Conservation (phyloP, 805 yeast genomes). For the Kodamaea restingae region DNA sequence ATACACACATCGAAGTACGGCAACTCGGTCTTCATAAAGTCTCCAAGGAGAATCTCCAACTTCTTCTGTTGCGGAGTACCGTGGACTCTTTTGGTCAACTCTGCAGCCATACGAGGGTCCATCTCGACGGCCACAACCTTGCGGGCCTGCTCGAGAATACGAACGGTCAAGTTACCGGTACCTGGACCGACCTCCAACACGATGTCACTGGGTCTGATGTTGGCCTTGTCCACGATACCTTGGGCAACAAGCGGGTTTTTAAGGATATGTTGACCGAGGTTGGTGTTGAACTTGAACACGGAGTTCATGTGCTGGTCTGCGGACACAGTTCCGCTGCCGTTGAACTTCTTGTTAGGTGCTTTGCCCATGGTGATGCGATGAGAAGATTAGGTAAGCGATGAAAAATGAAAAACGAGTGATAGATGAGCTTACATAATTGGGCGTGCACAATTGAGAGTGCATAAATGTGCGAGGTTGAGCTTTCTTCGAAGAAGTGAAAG, state of each 20-base stretch:
- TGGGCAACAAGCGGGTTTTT: conserved; percentile 96
- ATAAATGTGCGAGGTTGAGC: too few species aligned
- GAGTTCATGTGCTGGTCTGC: conserved; percentile 70
- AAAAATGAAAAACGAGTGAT: not conserved
- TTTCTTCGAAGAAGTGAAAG: too few species aligned
- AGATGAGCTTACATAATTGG: too few species aligned
- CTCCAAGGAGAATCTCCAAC: conserved; percentile 88
- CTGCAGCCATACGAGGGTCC: conserved; percentile 99
- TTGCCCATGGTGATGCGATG: conserved; percentile 49
- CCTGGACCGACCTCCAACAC: conserved; percentile 99
- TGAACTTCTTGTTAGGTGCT: conserved; percentile 61
- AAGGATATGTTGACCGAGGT: conserved; percentile 93
- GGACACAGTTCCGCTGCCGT: conserved; percentile 52
- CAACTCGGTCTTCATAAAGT: conserved; percentile 90
- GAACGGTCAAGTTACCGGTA: conserved; percentile 94
- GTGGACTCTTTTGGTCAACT: conserved; percentile 92
- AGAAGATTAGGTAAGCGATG: conserved; percentile 1
- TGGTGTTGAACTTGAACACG: conserved; percentile 95
- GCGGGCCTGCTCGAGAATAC: conserved; percentile 86
- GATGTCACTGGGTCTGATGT: conserved; percentile 83
- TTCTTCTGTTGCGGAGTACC: conserved; percentile 94
- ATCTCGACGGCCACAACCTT: conserved; percentile 96
- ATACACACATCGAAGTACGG: conserved; percentile 96
- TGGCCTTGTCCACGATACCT: conserved; percentile 96
- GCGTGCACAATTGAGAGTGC: too few species aligned